Base-by-base conservation (phyloP, 345 rosid species). In the Laguncularia racemosa region DNA sequence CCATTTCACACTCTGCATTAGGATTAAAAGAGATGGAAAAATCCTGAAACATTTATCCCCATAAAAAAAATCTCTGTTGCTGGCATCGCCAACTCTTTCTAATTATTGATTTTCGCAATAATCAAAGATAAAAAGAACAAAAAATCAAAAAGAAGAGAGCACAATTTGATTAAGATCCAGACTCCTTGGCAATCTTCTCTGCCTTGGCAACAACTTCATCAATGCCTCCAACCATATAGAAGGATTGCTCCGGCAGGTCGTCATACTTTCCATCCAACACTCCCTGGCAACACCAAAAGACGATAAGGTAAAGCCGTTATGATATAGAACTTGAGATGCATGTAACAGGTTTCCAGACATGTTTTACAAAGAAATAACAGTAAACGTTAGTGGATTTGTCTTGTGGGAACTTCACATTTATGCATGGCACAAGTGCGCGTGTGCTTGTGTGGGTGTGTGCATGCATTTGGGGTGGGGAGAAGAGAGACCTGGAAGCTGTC, bases 221-320 rank as follows among this genome's bases (percentile, higher is more conserved):
- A 15, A 88, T 84, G 51, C 95, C 95, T 50, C 91, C 95, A 57
- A 87, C 87, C 95, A 87, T 87, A 68, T 87, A 87, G 66, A 87
- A 87, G 9, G 95, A 82, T 61, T 87, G 95, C 48, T 88, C 91
- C 12, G 95, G 48, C 44, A 88, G 92, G 65, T 88, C 96, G 57
- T 88, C 96, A 23, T 78, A 88, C 72, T 81, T 85, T 16, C 96
- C 96, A 54, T 88, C 96, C 82, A 88, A 77, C 23, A 88, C 86
- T 2, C 96, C 90, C 93, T 88, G 82, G 45, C 55, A 48, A 55
- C 26, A 33, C 40, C 40, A 33, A 33, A 33, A 33, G 40, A 33
- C 9, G 11, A 33, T 33, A 33, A 33, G 40, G 6, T 10, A 33
- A 33, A 33, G 10, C 40, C 4, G 40, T 10, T 4, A n/a, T n/a